These are phyloP conservation scores for Trichosanthes truncata DNA, from an alignment of 306 rosid species.

Conservation along the genomic window DNA sequence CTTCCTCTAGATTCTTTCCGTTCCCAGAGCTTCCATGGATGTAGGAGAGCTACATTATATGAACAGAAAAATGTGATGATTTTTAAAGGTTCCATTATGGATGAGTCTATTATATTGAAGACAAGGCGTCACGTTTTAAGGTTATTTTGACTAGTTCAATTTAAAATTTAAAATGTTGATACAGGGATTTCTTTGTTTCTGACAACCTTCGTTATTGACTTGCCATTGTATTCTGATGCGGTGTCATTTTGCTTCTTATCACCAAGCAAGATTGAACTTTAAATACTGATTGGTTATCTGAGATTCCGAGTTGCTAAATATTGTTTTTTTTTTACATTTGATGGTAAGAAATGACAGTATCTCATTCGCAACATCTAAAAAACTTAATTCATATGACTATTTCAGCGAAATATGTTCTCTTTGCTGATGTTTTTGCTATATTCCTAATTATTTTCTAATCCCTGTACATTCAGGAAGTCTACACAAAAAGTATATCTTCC, in stretches of 20 bases:
- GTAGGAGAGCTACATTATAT: background rate
- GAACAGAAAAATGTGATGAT: background rate
- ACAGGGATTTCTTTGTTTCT: background rate
- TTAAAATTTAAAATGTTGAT: background rate
- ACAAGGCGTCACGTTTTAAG: background rate
- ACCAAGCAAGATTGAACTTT: background rate
- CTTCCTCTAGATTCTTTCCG: background rate
- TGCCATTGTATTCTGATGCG: background rate
- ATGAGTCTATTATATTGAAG: background rate
- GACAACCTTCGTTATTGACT: background rate
- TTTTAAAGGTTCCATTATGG: background rate
- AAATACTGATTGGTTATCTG: background rate
- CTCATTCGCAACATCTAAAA: background rate
- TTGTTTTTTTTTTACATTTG: background rate
- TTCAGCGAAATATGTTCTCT: background rate
- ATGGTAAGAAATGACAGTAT: background rate
- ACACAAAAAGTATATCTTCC: conserved; percentile 34
- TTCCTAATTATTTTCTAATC: background rate
- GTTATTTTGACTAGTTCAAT: background rate
- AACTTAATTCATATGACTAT: background rate
- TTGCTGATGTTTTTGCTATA: background rate
- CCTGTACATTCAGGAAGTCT: conserved; percentile 35
- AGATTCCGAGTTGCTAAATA: background rate
- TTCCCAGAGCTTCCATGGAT: background rate
- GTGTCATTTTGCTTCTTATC: background rate